Percentiles rank a stretch among this genome's conserved stretches.
Conservation (phyloP, 1,284 basidiomycete species). For the Tilletia walkeri region DNA sequence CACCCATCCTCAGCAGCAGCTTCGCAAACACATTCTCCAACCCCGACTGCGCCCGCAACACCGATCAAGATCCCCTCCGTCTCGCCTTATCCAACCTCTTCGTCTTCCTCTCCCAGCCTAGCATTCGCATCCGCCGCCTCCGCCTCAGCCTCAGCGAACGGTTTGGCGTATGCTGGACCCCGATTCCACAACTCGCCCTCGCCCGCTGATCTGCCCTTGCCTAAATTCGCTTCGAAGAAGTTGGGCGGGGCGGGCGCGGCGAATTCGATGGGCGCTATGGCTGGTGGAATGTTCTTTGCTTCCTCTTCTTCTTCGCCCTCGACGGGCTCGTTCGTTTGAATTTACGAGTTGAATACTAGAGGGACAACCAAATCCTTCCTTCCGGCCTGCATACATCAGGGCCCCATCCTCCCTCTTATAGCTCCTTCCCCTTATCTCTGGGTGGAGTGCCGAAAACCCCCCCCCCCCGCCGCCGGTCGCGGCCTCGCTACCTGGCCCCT, state of each 20-base stretch:
- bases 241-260: slow-evolving; percentile 23
- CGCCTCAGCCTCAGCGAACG: neutral
- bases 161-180: slow-evolving; percentile 43
- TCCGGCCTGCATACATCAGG: no score
- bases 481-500: no score
- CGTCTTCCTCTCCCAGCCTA: neutral
- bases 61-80: neutral
- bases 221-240: slow-evolving; percentile 32
- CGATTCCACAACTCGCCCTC: slow-evolving; percentile 52
- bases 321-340: neutral
- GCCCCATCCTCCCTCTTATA: no score
- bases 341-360: neutral
- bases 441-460: no score
- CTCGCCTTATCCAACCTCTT: neutral
- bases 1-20: neutral
- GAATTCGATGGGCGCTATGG: slow-evolving; percentile 13
- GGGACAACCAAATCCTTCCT: no score
- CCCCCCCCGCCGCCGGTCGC: no score
- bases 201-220: slow-evolving; percentile 44
- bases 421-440: no score
- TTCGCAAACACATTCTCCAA: neutral
- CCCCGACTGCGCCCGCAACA: neutral
- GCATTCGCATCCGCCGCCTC: neutral
- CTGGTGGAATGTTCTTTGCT: slow-evolving; percentile 7
- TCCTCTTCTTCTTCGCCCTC: slow-evolving; percentile 11